Evolutionary conservation across 179 eudicot species (phyloP), one percentile per base, ranked within the genome.

Genomic region (Spergularia azorica): DNA sequence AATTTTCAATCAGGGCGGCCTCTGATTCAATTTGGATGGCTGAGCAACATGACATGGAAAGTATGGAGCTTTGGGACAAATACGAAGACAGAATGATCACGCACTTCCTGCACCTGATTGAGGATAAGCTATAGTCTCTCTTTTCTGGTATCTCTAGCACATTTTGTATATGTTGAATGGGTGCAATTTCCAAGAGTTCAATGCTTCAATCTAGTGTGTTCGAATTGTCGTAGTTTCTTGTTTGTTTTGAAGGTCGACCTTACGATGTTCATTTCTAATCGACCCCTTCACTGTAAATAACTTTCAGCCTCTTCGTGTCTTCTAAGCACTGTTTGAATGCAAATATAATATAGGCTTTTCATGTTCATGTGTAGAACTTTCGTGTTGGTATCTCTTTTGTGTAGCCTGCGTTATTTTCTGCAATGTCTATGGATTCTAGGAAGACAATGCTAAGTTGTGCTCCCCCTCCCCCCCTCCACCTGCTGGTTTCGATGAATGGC

Each of bases 21-120:
- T 36, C 64, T 82, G 73, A 52, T 88, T 55, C 81, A 85, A 46
- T 91, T 88, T 72, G 95, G 90, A 79, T 93, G 97, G 95, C 88
- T 90, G 60, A 86, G 90, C 83, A 87, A 86, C 82, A 75, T 92
- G 76, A 81, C 85, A 74, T 88, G 91, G 91, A 88, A 79, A 79
- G 86, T 89, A 66, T 89, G 96, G 93, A 84, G 77, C 48, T 56
- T 71, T 70, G 76, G 79, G 36, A 70, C 63, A 68, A 71, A 65
- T 21, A 14, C 71, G 14, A 75, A 79, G 58, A 8, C 51, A 46
- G 76, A 78, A 74, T 79, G 76, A 74, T 67, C 71, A 15, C 56
- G 32, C 32, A 26, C 32, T 26, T 26, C 32, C 32, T 26, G 32
- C 32, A 26, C 32, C 32, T 26, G 32, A 26, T 26, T 26, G 32